These are phyloP conservation scores for Astragalus membranaceus DNA, from an alignment of 306 rosid genomes.

Conservation along the genomic window DNA sequence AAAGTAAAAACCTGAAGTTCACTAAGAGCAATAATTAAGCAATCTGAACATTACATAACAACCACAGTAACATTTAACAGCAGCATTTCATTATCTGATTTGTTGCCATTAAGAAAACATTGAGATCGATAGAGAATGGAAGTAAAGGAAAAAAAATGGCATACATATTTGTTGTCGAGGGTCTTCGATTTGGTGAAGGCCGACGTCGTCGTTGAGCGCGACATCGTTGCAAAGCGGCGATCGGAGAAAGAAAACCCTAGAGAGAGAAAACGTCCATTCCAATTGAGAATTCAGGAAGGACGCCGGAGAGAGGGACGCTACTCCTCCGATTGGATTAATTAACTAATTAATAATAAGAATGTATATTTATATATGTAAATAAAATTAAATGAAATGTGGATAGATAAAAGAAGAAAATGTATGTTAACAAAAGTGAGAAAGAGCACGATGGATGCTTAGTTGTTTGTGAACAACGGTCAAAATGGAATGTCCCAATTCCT, in stretches of 20 bases:
- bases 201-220: constrained; percentile 64
- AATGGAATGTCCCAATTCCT: constrained; percentile 19
- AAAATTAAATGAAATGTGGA: neutral
- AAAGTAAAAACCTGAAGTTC: neutral
- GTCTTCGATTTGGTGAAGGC: constrained; percentile 89
- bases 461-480: constrained; percentile 16
- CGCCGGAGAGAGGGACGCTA: constrained; percentile 11
- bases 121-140: neutral
- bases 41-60: neutral
- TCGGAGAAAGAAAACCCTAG: constrained; percentile 33
- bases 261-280: constrained; percentile 6
- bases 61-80: neutral
- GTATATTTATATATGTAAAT: neutral
- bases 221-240: constrained; percentile 40
- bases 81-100: neutral
- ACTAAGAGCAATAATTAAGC: neutral
- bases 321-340: constrained; percentile 8
- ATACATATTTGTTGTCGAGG: constrained; percentile 91
- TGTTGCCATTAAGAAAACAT: neutral
- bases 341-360: neutral
- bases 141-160: constrained; percentile 8
- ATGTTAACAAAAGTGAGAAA: neutral
- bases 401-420: neutral
- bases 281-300: constrained; percentile 14
- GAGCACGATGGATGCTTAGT: neutral